phyloP scores from a whole-genome alignment of 2,329 filamentous ascomycete genomes.

The Phialophora expanda region DNA sequence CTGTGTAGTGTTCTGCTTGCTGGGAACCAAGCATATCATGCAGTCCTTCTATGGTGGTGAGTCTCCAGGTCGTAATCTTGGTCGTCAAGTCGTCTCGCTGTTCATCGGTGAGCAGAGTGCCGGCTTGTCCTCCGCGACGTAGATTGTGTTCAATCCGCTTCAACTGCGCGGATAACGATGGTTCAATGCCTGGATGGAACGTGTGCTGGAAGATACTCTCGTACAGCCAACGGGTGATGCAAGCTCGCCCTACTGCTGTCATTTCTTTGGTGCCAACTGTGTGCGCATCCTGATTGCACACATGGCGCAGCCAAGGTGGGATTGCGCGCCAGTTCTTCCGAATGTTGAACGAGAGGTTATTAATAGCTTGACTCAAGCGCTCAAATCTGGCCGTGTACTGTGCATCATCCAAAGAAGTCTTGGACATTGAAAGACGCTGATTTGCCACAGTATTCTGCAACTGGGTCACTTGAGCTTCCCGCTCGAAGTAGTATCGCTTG shows the following conservation, averaged over 20 bases:
- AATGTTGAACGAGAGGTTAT: conserved; percentile 93
- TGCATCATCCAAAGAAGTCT: conserved; percentile 91
- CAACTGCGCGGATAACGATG: conserved; percentile 73
- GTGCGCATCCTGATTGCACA: conserved; percentile 83
- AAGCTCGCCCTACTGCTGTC: conserved; percentile 89
- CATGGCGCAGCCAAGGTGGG: conserved; percentile 77
- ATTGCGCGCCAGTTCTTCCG: conserved; percentile 89
- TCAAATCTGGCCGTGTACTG: conserved; percentile 91
- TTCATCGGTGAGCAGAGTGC: conserved; percentile 35
- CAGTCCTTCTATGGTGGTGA: conserved; percentile 92
- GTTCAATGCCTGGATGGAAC: conserved; percentile 88
- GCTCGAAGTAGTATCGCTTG: conserved; percentile 95
- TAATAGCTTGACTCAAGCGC: conserved; percentile 89
- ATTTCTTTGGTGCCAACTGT: conserved; percentile 94
- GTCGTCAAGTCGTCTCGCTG: conserved; percentile 83
- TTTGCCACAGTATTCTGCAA: conserved; percentile 97
- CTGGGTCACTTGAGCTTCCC: conserved; percentile 86
- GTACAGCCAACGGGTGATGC: conserved; percentile 86
- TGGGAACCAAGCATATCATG: conserved; percentile 70
- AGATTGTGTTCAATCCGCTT: conserved; percentile 90
- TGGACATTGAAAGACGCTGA: conserved; percentile 90
- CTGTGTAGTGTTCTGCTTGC: conserved; percentile 69
- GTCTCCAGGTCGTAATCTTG: conserved; percentile 89
- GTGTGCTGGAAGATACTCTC: conserved; percentile 89
- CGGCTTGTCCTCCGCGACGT: conserved; percentile 55